Conservation (phyloP, 2,329 filamentous ascomycete species). For the Talaromyces sp. region DNA sequence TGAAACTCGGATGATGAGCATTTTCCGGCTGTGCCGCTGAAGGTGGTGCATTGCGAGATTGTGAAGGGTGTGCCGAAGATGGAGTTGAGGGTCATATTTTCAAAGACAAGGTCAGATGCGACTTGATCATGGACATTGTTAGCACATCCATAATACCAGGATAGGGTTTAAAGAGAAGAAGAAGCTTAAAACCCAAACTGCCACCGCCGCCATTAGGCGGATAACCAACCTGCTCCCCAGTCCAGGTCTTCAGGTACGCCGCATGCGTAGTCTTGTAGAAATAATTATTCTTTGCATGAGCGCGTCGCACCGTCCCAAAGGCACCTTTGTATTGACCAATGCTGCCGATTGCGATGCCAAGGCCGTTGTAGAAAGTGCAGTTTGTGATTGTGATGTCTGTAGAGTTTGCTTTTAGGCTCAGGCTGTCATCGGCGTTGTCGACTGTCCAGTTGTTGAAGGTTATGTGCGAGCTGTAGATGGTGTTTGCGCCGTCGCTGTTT, state of each 20-base stretch:
- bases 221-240: neutral
- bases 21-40: slow-evolving; percentile 35
- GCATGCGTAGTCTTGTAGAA: neutral
- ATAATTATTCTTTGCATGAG: neutral
- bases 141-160: neutral
- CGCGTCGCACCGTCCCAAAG: neutral
- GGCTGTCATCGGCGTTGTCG: neutral
- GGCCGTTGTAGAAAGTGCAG: neutral
- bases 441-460: neutral
- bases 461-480: neutral
- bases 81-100: slow-evolving; percentile 5
- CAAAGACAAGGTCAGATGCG: neutral
- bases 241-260: neutral
- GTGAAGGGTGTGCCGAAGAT: slow-evolving; percentile 33
- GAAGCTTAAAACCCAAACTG: neutral
- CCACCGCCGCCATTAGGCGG: neutral
- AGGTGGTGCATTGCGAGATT: slow-evolving; percentile 36
- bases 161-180: neutral
- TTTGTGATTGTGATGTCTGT: neutral
- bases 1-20: slow-evolving; percentile 45
- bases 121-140: neutral
- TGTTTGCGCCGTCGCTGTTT: neutral
- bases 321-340: neutral
- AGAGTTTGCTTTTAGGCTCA: neutral
- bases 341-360: neutral